phyloP scores from a whole-genome alignment of 2,329 filamentous ascomycete species.

The Xylariaceae sp. region DNA sequence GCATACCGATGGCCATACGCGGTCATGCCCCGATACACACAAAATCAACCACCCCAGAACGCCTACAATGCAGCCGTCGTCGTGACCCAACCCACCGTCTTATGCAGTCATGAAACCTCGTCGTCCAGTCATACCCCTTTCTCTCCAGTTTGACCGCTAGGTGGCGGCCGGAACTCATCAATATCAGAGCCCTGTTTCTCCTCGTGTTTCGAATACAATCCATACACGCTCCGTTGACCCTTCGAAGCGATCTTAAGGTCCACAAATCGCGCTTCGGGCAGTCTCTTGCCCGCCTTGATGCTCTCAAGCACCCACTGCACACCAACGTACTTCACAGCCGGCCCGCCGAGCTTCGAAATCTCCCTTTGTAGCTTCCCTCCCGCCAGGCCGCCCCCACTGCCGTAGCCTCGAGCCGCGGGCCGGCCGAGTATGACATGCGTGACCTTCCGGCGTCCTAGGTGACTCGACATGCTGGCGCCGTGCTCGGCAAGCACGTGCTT shows the following conservation, averaged over 20 bases:
- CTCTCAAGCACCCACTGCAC: conserved; percentile 87
- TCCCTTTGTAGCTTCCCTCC: conserved; percentile 78
- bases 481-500: conserved; percentile 72
- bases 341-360: conserved; percentile 62
- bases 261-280: conserved; percentile 70
- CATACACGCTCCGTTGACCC: conserved; percentile 62
- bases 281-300: conserved; percentile 67
- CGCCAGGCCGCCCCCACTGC: conserved; percentile 61
- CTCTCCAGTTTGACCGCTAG: conserved; percentile 12
- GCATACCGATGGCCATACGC: neutral
- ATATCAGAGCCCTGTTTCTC: neutral
- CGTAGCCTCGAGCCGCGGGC: conserved; percentile 39
- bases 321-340: conserved; percentile 71
- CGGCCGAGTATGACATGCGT: conserved; percentile 81
- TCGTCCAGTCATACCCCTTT: neutral
- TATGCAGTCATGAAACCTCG: conserved; percentile 1
- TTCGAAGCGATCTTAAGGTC: conserved; percentile 57
- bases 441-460: conserved; percentile 67
- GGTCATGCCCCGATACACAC: neutral
- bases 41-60: neutral
- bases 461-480: conserved; percentile 67
- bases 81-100: neutral
- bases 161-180: conserved; percentile 12
- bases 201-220: conserved; percentile 39
- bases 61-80: conserved; percentile 10